Evolutionary conservation across 805 yeast species (phyloP), one percentile per base, ranked within the genome.

Genomic region (Komagataella phaffii): DNA sequence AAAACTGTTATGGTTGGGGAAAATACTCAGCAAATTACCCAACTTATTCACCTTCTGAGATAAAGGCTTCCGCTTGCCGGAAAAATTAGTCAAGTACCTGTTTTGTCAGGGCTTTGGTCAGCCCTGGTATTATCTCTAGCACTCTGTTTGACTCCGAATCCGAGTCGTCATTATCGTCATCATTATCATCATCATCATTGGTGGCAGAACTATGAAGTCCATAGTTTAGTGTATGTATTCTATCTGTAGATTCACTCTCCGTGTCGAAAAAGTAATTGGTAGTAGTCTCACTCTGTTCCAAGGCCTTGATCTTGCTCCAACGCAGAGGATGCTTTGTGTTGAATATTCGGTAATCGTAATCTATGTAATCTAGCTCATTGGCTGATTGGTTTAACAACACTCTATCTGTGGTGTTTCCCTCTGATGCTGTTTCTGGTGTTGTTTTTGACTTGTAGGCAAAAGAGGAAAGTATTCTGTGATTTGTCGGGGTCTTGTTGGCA

Each of bases 211-310:
- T 52, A 44, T 49, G 47, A 14, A 53, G 47, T 30, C 55, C 53
- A 56, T 56, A 47, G 53, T 21, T 45, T 46, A 45, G 24, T 48
- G 40, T 30, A 14, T 50, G 52, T 8, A 50, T 51, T 4, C 47
- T 52, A 8, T 51, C 56, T 24, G 50, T 55, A 19, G 47, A 40
- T 36, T 58, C 62, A 7, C 60, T 57, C 49, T 58, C 61, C n/a
- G 53, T 56, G 7, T 62, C 57, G 53, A 65, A 67, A 50, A 56
- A 63, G 48, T 61, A 50, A 47, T 57, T 61, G 7, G 67, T 53
- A 3, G 71, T 64, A 53, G 61, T 53, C 50, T 68, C 72, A 5
- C 68, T 64, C 50, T 67, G 69, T 52, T 68, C 71, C 53, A 67
- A 60, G 4, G 70, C 71, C 47, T 62, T 58, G 3, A 68, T 57